Conservation (phyloP, 176 grass and related monocot genomes). For the Saccharum spontaneum region DNA sequence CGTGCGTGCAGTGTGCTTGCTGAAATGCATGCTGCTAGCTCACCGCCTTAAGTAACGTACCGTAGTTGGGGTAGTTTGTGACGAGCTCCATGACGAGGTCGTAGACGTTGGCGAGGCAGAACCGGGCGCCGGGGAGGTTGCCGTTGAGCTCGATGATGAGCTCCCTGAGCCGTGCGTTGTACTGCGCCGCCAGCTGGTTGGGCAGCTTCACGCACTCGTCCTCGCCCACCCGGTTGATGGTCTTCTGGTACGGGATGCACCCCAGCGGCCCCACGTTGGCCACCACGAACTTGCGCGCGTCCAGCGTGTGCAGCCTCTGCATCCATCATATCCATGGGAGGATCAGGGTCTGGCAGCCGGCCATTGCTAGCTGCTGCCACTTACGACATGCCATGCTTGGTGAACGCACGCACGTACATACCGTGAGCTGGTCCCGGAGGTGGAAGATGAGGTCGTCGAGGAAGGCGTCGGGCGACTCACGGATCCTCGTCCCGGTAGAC, state of each 20-base stretch:
- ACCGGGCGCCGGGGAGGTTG: conserved; percentile 57
- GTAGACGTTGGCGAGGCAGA: conserved; percentile 90
- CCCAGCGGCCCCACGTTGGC: conserved; percentile 89
- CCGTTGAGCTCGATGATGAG: conserved; percentile 66
- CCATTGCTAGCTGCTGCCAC: no score
- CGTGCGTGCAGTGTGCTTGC: no score
- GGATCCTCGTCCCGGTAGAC: conserved; percentile 57
- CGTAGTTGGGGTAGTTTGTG: conserved; percentile 42
- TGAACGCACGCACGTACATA: neutral
- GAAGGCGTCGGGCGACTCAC: conserved; percentile 64
- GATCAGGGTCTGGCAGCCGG: no score
- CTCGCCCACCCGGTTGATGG: conserved; percentile 51
- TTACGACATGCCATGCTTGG: neutral
- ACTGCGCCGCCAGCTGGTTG: conserved; percentile 70
- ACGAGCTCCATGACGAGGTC: conserved; percentile 78
- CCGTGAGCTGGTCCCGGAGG: conserved; percentile 67
- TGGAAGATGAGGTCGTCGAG: conserved; percentile 65
- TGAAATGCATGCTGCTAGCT: no score
- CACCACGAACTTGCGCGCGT: conserved; percentile 81
- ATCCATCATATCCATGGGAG: no score
- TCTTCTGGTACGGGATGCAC: conserved; percentile 98
- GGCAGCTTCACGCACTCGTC: conserved; percentile 81
- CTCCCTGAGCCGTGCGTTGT: conserved; percentile 58
- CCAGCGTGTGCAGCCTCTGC: conserved; percentile 74
- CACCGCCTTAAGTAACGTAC: no score